Conservation (phyloP, 305 asterid genomes). For the Caryopteris hybrid region DNA sequence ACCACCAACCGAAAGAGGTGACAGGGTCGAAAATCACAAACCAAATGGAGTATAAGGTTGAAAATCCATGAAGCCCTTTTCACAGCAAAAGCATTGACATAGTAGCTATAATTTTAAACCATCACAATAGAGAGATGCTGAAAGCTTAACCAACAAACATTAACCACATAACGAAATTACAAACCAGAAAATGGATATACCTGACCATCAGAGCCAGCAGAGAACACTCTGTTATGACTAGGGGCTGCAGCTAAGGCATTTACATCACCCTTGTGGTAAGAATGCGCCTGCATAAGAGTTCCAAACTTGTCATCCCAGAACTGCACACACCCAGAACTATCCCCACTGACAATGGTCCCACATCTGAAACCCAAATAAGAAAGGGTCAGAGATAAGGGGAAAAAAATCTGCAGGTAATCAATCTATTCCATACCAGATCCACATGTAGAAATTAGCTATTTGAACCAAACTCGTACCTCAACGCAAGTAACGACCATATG, state of each 20-base stretch:
- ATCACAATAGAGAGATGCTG: not conserved
- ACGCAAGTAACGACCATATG: conserved; percentile 87
- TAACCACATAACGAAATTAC: not conserved
- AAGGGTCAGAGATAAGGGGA: not conserved
- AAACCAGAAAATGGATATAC: conserved; percentile 29
- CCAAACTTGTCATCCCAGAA: conserved; percentile 93
- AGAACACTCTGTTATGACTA: conserved; percentile 77
- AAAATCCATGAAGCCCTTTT: not conserved
- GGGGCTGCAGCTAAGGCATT: conserved; percentile 88
- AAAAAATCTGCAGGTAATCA: not conserved
- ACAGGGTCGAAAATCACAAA: not conserved
- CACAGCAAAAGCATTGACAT: not conserved
- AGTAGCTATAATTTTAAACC: not conserved
- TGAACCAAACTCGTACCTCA: conserved; percentile 46
- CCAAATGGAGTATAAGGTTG: not conserved
- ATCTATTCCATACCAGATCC: not conserved
- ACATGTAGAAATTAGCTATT: not conserved
- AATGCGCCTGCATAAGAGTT: conserved; percentile 80
- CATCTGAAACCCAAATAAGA: conserved; percentile 46
- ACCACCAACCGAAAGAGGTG: not conserved
- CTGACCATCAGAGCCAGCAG: conserved; percentile 99
- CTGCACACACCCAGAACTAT: conserved; percentile 86
- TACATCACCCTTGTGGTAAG: conserved; percentile 91
- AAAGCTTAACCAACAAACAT: not conserved
- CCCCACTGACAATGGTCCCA: conserved; percentile 91